A percentile compares a stretch with the other conserved stretches of the same genome.
phyloP scores from a whole-genome alignment of 495 filamentous ascomycete species.

The Hyphodiscus hymeniophilus region DNA sequence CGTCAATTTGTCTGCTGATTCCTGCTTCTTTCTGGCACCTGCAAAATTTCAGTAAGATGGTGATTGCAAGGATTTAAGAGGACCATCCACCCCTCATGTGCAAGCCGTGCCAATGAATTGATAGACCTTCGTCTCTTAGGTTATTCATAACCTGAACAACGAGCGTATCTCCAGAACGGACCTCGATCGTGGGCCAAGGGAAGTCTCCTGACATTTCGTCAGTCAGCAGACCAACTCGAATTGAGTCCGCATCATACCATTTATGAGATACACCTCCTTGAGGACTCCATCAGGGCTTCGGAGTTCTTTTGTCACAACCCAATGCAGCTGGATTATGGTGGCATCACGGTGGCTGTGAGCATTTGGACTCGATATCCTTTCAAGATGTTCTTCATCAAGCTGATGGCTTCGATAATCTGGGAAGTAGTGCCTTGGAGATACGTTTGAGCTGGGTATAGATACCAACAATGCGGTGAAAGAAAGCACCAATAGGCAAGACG shows the following conservation, averaged over 20 bases:
- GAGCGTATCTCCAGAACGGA: conserved; percentile 12
- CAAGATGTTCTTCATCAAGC: no score
- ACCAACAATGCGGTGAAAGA: no score
- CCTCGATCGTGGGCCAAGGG: conserved; percentile 12
- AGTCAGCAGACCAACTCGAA: not conserved
- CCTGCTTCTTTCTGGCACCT: no score
- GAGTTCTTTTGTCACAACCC: conserved; percentile 27
- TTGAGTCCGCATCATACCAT: conserved; percentile 3
- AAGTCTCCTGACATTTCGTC: conserved; percentile 9
- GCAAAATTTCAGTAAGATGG: no score
- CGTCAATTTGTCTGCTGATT: no score
- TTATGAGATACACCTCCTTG: conserved; percentile 30
- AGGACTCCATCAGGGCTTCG: conserved; percentile 35
- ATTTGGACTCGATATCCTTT: not conserved
- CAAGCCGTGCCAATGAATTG: conserved; percentile 16
- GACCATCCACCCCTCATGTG: conserved; percentile 14
- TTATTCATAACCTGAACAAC: conserved; percentile 11
- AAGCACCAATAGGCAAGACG: no score
- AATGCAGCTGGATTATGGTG: conserved; percentile 28
- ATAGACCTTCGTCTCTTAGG: conserved; percentile 10
- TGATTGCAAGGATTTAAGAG: no score
- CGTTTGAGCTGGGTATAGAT: no score
- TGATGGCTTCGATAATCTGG: no score
- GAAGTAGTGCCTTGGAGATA: no score
- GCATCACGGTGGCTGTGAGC: conserved; percentile 17